These are phyloP conservation scores for Colletotrichum eremochloae DNA, from an alignment of 2,329 filamentous ascomycete genomes.

Conservation along the genomic window DNA sequence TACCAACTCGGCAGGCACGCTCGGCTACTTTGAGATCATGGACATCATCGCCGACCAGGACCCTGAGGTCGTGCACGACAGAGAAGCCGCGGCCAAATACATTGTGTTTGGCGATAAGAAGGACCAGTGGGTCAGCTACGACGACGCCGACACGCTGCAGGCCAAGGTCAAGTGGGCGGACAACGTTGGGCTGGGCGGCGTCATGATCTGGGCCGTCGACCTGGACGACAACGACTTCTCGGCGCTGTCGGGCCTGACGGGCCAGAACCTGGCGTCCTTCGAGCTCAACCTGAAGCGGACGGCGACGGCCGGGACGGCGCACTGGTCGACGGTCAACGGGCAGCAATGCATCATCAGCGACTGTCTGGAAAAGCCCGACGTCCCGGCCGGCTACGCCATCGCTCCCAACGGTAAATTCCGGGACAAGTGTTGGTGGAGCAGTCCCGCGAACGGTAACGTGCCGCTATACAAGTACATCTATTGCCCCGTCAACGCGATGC, in stretches of 20 bases:
- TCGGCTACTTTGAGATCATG: constrained; percentile 46
- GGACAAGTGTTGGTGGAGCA: constrained; percentile 2
- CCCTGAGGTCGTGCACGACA: constrained; percentile 46
- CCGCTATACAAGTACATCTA: constrained; percentile 33
- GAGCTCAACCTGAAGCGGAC: constrained; percentile 5
- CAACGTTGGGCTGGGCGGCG: constrained; percentile 48
- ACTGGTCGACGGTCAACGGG: constrained; percentile 7
- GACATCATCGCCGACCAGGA: constrained; percentile 46
- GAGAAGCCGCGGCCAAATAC: constrained; percentile 50
- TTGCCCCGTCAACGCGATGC: constrained; percentile 28
- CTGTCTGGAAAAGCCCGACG: constrained; percentile 9
- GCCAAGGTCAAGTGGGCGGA: constrained; percentile 47
- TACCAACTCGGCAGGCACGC: constrained; percentile 45
- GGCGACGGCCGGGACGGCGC: constrained; percentile 8
- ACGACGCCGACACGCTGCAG: constrained; percentile 16
- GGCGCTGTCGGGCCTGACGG: neutral
- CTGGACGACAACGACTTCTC: constrained; percentile 3
- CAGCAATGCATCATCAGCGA: constrained; percentile 25
- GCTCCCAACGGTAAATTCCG: constrained; percentile 16
- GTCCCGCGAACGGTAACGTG: neutral
- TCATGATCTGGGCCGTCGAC: constrained; percentile 50
- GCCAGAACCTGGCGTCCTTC: constrained; percentile 2
- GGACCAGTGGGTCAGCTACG: constrained; percentile 57
- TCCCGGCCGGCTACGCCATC: neutral
- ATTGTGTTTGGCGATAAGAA: constrained; percentile 50